phyloP scores from a whole-genome alignment of 371 early-diverging fungal genomes.

The Mortierella sp. region DNA sequence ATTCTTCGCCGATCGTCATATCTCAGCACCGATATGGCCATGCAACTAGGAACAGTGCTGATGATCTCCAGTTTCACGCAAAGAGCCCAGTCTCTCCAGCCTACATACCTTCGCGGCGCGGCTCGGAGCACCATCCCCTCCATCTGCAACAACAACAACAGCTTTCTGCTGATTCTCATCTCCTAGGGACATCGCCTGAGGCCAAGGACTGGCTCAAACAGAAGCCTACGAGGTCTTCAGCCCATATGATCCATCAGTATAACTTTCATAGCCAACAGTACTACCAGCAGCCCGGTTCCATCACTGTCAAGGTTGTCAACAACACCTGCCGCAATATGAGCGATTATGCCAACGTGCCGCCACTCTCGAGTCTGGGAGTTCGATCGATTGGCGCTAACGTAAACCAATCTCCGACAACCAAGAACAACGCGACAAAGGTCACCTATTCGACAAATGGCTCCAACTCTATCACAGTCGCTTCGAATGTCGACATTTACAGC shows the following conservation, averaged over 20 bases:
- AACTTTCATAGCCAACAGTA: constrained; percentile 41
- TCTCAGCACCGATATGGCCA: constrained; percentile 23
- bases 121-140: constrained; percentile 36
- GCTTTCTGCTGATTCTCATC: constrained; percentile 19
- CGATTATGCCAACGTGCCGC: constrained; percentile 32
- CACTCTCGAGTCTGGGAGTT: constrained; percentile 8
- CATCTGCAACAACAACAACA: constrained; percentile 34
- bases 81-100: constrained; percentile 20
- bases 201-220: constrained; percentile 53
- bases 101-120: constrained; percentile 28
- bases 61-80: constrained; percentile 12
- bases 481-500: too few relatives aligned
- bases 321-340: constrained; percentile 49
- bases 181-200: constrained; percentile 49
- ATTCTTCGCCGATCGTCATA: constrained; percentile 43
- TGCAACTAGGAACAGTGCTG: constrained; percentile 14
- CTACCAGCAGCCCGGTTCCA: constrained; percentile 45
- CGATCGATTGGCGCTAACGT: constrained; percentile 11
- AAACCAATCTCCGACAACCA: constrained; percentile 1
- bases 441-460: constrained; percentile 1
- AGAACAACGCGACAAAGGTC: constrained; percentile 5
- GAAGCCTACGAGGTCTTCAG: constrained; percentile 47
- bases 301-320: constrained; percentile 31
- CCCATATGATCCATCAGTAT: constrained; percentile 51
- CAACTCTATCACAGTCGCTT: constrained; percentile 14